A percentile compares a stretch with the other conserved stretches of the same genome.
These are phyloP conservation scores for Wickerhamiella pararugosa DNA, from an alignment of 1,139 yeast species.

Conservation along the genomic window DNA sequence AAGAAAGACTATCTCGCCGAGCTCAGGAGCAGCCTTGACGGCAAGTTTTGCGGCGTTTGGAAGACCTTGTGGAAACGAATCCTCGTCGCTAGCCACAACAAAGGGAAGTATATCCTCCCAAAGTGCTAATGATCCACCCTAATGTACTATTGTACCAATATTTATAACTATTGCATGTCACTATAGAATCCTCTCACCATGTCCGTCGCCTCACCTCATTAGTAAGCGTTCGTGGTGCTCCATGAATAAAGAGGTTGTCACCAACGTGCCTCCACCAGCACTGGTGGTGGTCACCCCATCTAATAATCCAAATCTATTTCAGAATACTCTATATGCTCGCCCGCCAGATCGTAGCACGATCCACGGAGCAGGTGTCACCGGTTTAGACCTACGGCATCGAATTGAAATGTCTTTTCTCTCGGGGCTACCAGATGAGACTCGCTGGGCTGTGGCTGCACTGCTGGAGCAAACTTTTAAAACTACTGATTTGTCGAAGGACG, in stretches of 20 bases:
- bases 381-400: constrained; percentile 32
- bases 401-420: constrained; percentile 49
- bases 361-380: constrained; percentile 20
- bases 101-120: too few relatives aligned
- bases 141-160: too few relatives aligned
- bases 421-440: constrained; percentile 43
- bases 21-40: too few relatives aligned
- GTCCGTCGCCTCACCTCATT: too few relatives aligned
- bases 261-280: constrained; percentile 19
- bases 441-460: constrained; percentile 50
- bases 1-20: too few relatives aligned
- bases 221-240: too few relatives aligned
- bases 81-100: too few relatives aligned
- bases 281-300: constrained; percentile 25
- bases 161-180: too few relatives aligned
- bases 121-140: too few relatives aligned
- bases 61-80: too few relatives aligned
- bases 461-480: constrained; percentile 35
- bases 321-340: constrained; percentile 16
- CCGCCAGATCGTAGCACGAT: constrained; percentile 10
- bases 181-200: too few relatives aligned
- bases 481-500: constrained; percentile 13
- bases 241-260: not conserved
- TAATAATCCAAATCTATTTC: constrained; percentile 23
- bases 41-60: too few relatives aligned